Percentiles rank a stretch among this genome's conserved stretches.
phyloP scores from a whole-genome alignment of 176 grass and related monocot genomes.

The Musa itinerans region DNA sequence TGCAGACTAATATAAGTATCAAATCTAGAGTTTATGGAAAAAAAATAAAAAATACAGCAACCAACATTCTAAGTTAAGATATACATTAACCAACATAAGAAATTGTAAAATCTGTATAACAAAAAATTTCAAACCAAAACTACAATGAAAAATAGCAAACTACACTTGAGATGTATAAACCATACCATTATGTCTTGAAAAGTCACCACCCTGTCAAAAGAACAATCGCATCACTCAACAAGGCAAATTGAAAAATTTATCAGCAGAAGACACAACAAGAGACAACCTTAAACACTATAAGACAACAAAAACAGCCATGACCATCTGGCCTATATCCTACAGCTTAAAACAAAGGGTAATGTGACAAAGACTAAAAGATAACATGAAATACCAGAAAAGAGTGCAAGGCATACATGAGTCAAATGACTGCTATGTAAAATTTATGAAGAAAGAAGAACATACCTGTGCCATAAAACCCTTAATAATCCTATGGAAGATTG shows the following conservation, averaged over 20 bases:
- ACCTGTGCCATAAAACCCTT: conserved; percentile 94
- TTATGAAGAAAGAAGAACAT: conserved; percentile 21
- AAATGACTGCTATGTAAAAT: conserved; percentile 9
- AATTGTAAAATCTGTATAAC: not conserved
- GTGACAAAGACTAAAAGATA: conserved; percentile 33
- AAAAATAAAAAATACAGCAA: not conserved
- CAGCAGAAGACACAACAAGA: conserved; percentile 21
- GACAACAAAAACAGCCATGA: conserved; percentile 59
- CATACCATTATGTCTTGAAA: conserved; percentile 83
- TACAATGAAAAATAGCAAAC: not conserved
- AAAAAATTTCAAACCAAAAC: not conserved
- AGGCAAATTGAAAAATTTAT: not conserved
- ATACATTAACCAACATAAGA: not conserved
- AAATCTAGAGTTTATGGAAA: not conserved
- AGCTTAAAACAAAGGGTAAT: conserved; percentile 38
- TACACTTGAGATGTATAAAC: conserved; percentile 1
- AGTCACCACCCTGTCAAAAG: conserved; percentile 75
- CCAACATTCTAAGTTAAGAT: not conserved
- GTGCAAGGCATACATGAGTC: not conserved
- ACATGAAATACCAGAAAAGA: conserved; percentile 31
- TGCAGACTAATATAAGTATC: not conserved
- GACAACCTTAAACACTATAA: conserved; percentile 66
- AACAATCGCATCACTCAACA: conserved; percentile 14
- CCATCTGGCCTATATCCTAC: conserved; percentile 69
- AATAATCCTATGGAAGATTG: conserved; percentile 78